Percentiles rank a stretch among this genome's conserved stretches.
Conservation (phyloP, 768 basidiomycete species). For the Suillus clintonianus region DNA sequence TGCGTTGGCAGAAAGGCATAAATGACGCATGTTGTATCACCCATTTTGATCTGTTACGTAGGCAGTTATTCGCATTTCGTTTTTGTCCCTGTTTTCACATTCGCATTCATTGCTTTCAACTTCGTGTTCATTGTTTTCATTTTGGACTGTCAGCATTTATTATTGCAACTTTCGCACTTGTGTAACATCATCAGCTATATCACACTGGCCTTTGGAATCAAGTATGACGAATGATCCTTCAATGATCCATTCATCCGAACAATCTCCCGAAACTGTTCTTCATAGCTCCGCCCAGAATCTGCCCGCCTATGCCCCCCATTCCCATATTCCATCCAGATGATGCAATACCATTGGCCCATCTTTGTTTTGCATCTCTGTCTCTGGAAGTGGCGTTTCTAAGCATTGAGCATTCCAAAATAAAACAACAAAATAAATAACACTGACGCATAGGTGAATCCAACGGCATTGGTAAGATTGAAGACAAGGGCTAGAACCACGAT, state of each 20-base stretch:
- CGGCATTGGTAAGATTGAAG: constrained; percentile 94
- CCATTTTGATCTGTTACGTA: constrained; percentile 8
- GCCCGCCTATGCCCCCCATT: constrained; percentile 82
- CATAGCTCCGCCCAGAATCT: constrained; percentile 79
- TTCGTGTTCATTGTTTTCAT: constrained; percentile 15
- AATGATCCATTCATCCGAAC: constrained; percentile 50
- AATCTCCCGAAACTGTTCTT: constrained; percentile 80
- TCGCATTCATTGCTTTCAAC: constrained; percentile 23
- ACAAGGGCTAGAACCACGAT: constrained; percentile 93
- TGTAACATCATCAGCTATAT: constrained; percentile 32
- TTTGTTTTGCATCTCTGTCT: constrained; percentile 90
- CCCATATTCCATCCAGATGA: constrained; percentile 73
- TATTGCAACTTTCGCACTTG: constrained; percentile 27
- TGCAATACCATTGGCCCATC: constrained; percentile 80
- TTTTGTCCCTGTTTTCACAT: constrained; percentile 24
- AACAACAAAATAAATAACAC: constrained; percentile 27
- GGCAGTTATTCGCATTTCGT: constrained; percentile 22
- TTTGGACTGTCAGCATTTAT: constrained; percentile 14
- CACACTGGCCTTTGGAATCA: constrained; percentile 11
- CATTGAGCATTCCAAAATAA: neutral
- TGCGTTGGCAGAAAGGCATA: constrained; percentile 9
- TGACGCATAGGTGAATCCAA: constrained; percentile 95
- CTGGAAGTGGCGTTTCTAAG: constrained; percentile 36
- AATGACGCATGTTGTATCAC: constrained; percentile 3
- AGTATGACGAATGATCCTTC: neutral